These are phyloP conservation scores for Thermomucor indicae-seudaticae DNA, from an alignment of 371 early-diverging fungal species.

Conservation along the genomic window DNA sequence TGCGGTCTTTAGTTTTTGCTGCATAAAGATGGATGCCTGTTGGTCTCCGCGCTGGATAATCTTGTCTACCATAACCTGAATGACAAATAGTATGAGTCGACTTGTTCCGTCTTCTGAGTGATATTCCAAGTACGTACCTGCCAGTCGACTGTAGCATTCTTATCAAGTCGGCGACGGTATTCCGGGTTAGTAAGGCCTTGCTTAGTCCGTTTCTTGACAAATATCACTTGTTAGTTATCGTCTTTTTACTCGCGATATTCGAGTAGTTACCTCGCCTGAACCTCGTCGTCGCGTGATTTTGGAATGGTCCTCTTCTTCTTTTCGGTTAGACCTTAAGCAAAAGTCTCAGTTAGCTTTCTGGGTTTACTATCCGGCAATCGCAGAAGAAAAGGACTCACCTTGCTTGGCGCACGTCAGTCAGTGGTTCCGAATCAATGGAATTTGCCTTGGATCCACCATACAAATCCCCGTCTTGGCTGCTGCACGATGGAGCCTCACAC, in stretches of 20 bases:
- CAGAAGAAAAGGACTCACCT: background rate
- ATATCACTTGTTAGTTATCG: background rate
- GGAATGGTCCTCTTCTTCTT: background rate
- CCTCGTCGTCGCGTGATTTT: constrained; percentile 5
- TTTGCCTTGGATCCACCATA: background rate
- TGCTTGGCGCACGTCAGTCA: background rate
- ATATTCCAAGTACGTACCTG: constrained; percentile 23
- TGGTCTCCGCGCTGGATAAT: constrained; percentile 74
- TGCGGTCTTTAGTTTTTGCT: constrained; percentile 65
- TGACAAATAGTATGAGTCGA: too few relatives aligned
- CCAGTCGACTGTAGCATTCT: constrained; percentile 28
- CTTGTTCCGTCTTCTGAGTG: too few relatives aligned
- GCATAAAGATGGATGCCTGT: constrained; percentile 71
- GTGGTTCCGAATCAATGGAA: background rate
- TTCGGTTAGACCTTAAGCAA: background rate
- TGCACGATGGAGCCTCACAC: constrained; percentile 18
- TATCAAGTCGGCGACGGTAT: constrained; percentile 25
- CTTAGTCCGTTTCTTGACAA: too few relatives aligned
- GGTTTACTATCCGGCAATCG: background rate
- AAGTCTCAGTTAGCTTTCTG: background rate
- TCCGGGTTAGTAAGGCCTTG: too few relatives aligned
- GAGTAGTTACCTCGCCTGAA: constrained; percentile 1
- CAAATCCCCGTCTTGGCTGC: background rate
- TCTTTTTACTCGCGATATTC: background rate
- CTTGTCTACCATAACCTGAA: constrained; percentile 51